phyloP scores from a whole-genome alignment of 805 yeast genomes.

The Starmerella stigmatis region DNA sequence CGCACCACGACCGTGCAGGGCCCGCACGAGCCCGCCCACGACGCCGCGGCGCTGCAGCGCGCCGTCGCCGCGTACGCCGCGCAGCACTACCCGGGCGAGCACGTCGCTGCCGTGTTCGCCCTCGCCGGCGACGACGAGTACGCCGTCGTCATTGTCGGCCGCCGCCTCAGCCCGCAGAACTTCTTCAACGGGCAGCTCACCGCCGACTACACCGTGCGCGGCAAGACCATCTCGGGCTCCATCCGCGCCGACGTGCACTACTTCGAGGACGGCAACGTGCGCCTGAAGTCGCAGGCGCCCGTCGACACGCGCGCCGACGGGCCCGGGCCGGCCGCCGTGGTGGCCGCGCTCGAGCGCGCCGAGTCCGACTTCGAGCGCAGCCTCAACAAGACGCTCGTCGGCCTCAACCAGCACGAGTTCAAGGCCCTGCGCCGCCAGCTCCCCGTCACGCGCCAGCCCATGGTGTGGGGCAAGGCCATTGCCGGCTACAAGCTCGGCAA shows the following conservation, averaged over 20 bases:
- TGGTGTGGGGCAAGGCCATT: conserved; percentile 91
- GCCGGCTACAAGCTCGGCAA: conserved; percentile 76
- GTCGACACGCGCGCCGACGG: conserved; percentile 25
- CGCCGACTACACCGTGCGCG: conserved; percentile 44
- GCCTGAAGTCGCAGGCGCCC: conserved; percentile 44
- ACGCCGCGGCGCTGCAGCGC: conserved; percentile 16
- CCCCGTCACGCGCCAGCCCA: conserved; percentile 83
- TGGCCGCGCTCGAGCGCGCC: conserved; percentile 33
- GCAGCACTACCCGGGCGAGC: conserved; percentile 44
- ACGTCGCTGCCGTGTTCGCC: conserved; percentile 38
- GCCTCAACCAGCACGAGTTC: conserved; percentile 69
- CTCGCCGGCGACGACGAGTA: conserved; percentile 21
- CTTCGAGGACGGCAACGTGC: conserved; percentile 91
- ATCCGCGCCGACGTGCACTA: conserved; percentile 73
- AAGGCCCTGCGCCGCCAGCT: conserved; percentile 79
- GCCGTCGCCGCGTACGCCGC: conserved; percentile 43
- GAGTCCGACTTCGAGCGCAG: conserved; percentile 54
- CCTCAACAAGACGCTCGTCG: conserved; percentile 52
- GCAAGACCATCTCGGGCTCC: conserved; percentile 39
- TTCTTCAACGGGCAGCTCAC: conserved; percentile 87
- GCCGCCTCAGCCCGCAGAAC: conserved; percentile 60
- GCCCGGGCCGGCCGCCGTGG: conserved; percentile 14
- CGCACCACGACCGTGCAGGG: conserved; percentile 19
- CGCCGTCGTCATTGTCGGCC: conserved; percentile 54
- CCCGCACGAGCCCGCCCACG: conserved; percentile 10